These are phyloP conservation scores for Candida xyloterini DNA, from an alignment of 805 yeast species.

Conservation along the genomic window DNA sequence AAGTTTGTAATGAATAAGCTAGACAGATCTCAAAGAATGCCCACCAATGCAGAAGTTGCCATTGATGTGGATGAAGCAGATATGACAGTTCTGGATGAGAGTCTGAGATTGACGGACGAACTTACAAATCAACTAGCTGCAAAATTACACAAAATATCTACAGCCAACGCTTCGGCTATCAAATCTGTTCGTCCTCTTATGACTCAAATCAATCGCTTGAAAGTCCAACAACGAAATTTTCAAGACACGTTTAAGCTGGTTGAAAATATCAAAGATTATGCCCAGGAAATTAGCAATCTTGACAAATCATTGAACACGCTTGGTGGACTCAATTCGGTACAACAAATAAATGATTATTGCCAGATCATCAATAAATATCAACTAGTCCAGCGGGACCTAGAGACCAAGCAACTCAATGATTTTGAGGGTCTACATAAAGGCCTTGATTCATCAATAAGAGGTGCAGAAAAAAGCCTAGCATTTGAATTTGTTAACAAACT, in stretches of 20 bases:
- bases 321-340: slow-evolving; percentile 30
- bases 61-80: slow-evolving; percentile 78
- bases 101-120: slow-evolving; percentile 54
- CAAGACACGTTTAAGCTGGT: slow-evolving; percentile 50
- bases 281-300: slow-evolving; percentile 30
- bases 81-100: slow-evolving; percentile 75
- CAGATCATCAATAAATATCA: slow-evolving; percentile 35
- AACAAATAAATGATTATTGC: slow-evolving; percentile 44
- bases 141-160: slow-evolving; percentile 53
- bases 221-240: slow-evolving; percentile 53
- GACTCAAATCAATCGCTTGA: slow-evolving; percentile 55
- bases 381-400: slow-evolving; percentile 16
- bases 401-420: slow-evolving; percentile 35
- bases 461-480: slow-evolving; percentile 54
- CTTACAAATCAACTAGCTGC: slow-evolving; percentile 53
- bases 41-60: slow-evolving; percentile 6
- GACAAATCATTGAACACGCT: slow-evolving; percentile 36
- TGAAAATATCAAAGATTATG: slow-evolving; percentile 47
- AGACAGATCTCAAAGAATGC: background rate
- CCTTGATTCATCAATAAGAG: slow-evolving; percentile 42
- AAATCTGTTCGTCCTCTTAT: slow-evolving; percentile 69
- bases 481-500: slow-evolving; percentile 47
- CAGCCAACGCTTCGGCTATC: slow-evolving; percentile 54
- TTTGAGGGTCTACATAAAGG: slow-evolving; percentile 68
- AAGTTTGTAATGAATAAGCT: background rate